Evolutionary conservation across 441 rosid genomes (phyloP).

Genomic region (Gossypium laxum): DNA sequence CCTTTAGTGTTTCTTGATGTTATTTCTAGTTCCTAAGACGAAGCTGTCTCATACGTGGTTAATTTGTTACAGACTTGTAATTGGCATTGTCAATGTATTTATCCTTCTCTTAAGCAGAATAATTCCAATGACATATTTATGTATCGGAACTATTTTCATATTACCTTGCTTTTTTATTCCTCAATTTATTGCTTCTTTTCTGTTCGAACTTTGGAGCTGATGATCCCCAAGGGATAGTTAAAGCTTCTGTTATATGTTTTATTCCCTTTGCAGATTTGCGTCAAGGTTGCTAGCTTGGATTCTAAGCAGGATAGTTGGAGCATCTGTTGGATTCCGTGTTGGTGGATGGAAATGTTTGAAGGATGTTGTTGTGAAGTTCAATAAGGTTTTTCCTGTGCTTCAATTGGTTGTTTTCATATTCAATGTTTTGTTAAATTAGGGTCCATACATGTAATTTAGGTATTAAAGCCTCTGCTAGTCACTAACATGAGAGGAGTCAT

Average conservation of each 20-base stretch:
- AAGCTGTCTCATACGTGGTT: neutral
- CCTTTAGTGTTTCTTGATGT: neutral
- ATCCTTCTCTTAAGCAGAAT: neutral
- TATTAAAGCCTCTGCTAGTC: neutral
- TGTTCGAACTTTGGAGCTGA: neutral
- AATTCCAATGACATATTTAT: neutral
- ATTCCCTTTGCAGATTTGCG: constrained; percentile 46
- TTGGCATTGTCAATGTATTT: neutral
- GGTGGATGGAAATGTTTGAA: constrained; percentile 91
- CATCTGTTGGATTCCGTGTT: constrained; percentile 65
- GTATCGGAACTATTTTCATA: neutral
- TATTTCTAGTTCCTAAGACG: neutral
- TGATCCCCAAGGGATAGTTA: neutral
- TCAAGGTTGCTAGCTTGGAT: constrained; percentile 79
- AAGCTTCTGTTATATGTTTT: constrained; percentile 11
- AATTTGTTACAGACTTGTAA: neutral
- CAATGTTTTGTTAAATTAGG: neutral
- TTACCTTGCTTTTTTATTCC: neutral
- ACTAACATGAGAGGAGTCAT: neutral
- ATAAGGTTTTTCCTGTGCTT: constrained; percentile 40
- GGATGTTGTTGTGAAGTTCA: constrained; percentile 71
- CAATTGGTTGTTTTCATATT: neutral
- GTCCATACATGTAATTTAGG: neutral
- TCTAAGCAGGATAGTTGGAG: constrained; percentile 72
- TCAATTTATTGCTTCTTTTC: neutral